Base-by-base conservation (phyloP, 139 green algal genomes). In the Volvox reticuliferus region DNA sequence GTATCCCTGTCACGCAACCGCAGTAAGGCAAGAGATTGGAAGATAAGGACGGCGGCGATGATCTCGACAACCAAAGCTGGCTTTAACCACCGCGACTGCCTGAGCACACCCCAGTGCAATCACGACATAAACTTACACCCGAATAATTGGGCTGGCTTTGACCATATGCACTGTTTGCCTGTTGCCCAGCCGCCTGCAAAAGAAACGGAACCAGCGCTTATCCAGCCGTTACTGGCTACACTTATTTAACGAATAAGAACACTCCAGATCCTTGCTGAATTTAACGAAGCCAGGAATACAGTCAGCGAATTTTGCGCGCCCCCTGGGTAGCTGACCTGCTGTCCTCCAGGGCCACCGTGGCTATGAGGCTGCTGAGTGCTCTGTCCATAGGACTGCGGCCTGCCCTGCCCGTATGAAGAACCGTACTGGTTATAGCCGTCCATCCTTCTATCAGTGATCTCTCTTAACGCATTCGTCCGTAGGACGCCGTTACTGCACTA, bases 401-500 rank as follows among this genome's bases (percentile, higher is more conserved):
- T 61, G 55, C 62, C 37, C 62, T 87, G 81, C 62, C 81, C 62
- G 24, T 86, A 86, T 6, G 79, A 86, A 24, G 79, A 71, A 17
- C 50, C 50, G 28, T 86, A 86, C 22, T 71, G 55, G 78, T 84
- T 84, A 44, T 84, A 84, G 36, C 78, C 78, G 78, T 84, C 78
- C 78, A 84, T 84, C 32, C 21, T 82, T 73, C 24, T 73, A 28
- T 12, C 65, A 73, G 21, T 73, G 21, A 28, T 73, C 65, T 24
- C 12, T 30, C 65, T 28, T 73, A 73, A 73, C 12, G 65, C 65
- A 73, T 73, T 73, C 24, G 21, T 73, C 44, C 9, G 5, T 55
- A 55, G 5, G 9, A 55, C 44, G 44, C 44, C 44, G 5, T 55
- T 55, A 55, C 44, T 55, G 9, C 44, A 55, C 44, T 55, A 9